Conservation (phyloP, 257 asterid genomes). For the Fraxinus quadrangulata region DNA sequence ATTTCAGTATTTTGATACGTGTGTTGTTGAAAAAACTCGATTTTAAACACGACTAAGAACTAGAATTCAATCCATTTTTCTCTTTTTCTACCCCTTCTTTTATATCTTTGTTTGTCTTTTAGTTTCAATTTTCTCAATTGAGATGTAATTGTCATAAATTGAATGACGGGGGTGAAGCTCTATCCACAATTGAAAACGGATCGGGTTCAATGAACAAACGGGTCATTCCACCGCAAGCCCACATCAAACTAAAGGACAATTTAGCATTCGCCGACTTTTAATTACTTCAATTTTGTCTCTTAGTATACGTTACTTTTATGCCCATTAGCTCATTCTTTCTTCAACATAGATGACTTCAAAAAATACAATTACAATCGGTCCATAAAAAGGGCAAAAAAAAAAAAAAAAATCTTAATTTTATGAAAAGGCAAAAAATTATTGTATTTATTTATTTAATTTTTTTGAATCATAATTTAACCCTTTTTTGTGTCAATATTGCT, state of each 20-base stretch:
- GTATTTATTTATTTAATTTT: too few relatives aligned
- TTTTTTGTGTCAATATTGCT: too few relatives aligned
- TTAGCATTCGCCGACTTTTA: conserved; percentile 19
- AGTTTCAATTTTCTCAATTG: not conserved
- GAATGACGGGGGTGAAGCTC: not conserved
- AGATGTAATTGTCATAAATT: not conserved
- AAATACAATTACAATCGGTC: too few relatives aligned
- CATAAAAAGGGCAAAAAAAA: too few relatives aligned
- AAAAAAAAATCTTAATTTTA: too few relatives aligned
- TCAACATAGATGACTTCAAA: not conserved
- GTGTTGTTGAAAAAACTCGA: too few relatives aligned
- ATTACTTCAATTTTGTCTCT: not conserved
- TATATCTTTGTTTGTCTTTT: not conserved
- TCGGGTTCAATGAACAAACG: not conserved
- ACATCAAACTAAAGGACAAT: conserved; percentile 28
- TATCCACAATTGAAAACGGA: not conserved
- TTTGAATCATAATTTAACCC: too few relatives aligned
- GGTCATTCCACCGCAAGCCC: conserved; percentile 25
- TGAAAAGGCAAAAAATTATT: too few relatives aligned
- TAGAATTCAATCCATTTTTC: conserved; percentile 1
- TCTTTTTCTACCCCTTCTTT: not conserved
- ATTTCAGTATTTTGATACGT: not conserved
- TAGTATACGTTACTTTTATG: not conserved
- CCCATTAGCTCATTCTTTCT: not conserved
- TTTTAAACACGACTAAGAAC: not conserved